Conservation (phyloP, 2,329 filamentous ascomycete species). For the Penicillium occitanis region DNA sequence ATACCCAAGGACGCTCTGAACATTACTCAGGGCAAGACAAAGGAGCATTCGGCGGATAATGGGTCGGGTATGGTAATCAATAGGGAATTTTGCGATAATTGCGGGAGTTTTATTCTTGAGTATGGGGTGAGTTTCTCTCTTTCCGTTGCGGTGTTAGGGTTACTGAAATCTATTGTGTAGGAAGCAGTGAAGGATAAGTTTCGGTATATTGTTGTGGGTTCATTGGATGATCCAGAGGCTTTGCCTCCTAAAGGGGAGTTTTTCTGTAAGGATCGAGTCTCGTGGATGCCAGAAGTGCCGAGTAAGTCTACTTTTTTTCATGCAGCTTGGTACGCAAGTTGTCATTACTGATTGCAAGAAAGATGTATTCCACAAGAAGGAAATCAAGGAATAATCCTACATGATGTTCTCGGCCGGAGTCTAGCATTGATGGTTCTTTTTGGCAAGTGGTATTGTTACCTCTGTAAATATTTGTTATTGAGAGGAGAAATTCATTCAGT, state of each 20-base stretch:
- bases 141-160: background rate
- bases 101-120: conserved; percentile 54
- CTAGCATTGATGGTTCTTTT: background rate
- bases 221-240: conserved; percentile 51
- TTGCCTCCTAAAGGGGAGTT: conserved; percentile 57
- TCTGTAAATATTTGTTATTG: background rate
- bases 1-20: conserved; percentile 47
- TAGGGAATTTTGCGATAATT: conserved; percentile 55
- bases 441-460: background rate
- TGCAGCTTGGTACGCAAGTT: background rate
- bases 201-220: conserved; percentile 51
- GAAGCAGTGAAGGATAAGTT: conserved; percentile 36
- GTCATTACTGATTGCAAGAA: background rate
- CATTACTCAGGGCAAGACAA: conserved; percentile 42
- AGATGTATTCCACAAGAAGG: conserved; percentile 17
- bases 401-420: background rate
- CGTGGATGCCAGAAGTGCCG: conserved; percentile 54
- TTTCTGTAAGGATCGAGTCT: conserved; percentile 50
- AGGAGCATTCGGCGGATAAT: conserved; percentile 52
- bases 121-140: conserved; percentile 46
- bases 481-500: background rate
- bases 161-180: conserved; percentile 22
- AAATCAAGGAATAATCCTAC: background rate
- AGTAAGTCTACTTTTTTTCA: conserved; percentile 36
- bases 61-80: conserved; percentile 49